phyloP scores from a whole-genome alignment of 2,329 filamentous ascomycete genomes.

The Dactylellina haptotyla region DNA sequence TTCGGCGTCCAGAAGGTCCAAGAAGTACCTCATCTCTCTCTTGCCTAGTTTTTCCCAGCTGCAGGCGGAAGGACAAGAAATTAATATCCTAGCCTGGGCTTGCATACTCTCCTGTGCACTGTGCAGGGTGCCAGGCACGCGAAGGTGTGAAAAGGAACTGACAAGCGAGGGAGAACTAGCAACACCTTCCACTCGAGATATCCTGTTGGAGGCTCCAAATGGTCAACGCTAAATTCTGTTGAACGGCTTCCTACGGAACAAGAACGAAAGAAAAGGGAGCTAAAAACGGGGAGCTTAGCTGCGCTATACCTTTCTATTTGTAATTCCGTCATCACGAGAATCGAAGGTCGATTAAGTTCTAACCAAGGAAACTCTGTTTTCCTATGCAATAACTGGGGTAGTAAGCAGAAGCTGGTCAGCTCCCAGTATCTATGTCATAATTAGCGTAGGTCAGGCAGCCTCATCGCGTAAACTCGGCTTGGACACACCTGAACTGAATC shows the following conservation, averaged over 20 bases:
- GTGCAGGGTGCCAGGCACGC: constrained; percentile 24
- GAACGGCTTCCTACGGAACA: constrained; percentile 40
- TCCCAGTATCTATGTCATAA: constrained; percentile 45
- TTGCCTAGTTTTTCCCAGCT: constrained; percentile 32
- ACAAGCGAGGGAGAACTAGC: neutral
- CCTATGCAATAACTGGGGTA: constrained; percentile 42
- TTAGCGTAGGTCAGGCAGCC: constrained; percentile 32
- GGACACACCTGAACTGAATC: constrained; percentile 43
- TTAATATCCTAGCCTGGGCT: constrained; percentile 15
- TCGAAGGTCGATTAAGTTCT: constrained; percentile 12
- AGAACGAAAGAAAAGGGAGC: neutral
- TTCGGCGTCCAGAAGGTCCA: constrained; percentile 37
- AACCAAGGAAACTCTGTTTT: constrained; percentile 24
- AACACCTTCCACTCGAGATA: constrained; percentile 34
- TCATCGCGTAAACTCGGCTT: constrained; percentile 52
- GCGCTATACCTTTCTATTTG: constrained; percentile 38
- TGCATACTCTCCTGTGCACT: constrained; percentile 19
- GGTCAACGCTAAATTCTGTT: constrained; percentile 14
- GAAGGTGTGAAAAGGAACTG: constrained; percentile 6
- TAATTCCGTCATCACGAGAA: constrained; percentile 44
- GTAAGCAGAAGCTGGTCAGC: constrained; percentile 31
- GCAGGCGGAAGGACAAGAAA: constrained; percentile 50
- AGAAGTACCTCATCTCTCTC: constrained; percentile 18
- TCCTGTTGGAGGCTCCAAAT: constrained; percentile 24
- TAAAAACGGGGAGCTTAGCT: constrained; percentile 1